These are phyloP conservation scores for Crepidotus variabilis DNA, from an alignment of 768 basidiomycete species.

Conservation along the genomic window DNA sequence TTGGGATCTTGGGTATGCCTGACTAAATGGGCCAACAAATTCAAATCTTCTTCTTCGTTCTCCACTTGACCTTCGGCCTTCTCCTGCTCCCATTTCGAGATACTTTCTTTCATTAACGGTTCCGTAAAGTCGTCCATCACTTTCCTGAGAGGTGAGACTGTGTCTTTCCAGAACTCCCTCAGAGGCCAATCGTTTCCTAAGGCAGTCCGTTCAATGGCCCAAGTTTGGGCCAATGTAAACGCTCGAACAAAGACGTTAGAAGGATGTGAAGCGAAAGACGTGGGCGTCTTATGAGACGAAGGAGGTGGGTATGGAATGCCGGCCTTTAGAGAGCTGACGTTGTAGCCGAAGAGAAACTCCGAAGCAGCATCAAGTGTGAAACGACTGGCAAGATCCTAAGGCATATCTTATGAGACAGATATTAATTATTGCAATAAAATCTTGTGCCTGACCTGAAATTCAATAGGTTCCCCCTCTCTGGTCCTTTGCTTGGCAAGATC, in stretches of 20 bases:
- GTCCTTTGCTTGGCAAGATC: constrained; percentile 40
- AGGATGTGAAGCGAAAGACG: constrained; percentile 25
- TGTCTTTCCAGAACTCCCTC: constrained; percentile 50
- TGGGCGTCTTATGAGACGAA: constrained; percentile 21
- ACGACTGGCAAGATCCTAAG: constrained; percentile 42
- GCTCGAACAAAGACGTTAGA: constrained; percentile 44
- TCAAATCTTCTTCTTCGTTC: background rate
- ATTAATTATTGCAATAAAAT: constrained; percentile 36
- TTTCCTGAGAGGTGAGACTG: constrained; percentile 36
- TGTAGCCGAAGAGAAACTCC: constrained; percentile 54
- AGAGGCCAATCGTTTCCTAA: constrained; percentile 29
- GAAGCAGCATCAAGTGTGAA: constrained; percentile 68
- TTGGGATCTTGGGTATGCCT: background rate
- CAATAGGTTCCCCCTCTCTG: constrained; percentile 43
- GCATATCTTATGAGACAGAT: constrained; percentile 41
- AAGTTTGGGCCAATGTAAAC: constrained; percentile 41
- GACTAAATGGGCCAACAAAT: background rate
- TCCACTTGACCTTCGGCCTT: background rate
- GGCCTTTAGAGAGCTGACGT: constrained; percentile 44
- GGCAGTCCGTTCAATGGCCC: constrained; percentile 31
- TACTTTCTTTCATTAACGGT: constrained; percentile 43
- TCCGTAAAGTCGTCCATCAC: constrained; percentile 46
- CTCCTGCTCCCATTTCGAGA: constrained; percentile 35
- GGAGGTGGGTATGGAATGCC: constrained; percentile 46
- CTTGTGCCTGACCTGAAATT: constrained; percentile 49